Base-by-base conservation (phyloP, 2,329 filamentous ascomycete species). In the Alternaria gansuensis region DNA sequence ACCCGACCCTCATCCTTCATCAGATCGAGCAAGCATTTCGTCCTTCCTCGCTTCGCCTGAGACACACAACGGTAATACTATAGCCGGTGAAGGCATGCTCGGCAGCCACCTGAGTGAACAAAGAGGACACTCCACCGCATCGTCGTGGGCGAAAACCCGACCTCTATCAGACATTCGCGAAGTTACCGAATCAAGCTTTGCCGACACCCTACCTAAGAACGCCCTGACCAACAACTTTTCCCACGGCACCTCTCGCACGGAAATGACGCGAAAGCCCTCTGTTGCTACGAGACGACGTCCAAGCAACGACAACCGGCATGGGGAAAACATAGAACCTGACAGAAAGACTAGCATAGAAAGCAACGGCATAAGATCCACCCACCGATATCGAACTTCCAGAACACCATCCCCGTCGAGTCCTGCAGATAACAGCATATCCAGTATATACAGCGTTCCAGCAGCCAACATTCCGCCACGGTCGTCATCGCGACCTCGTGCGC, bases 161-260 rank as follows among this genome's bases (percentile, higher is more conserved):
- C 80, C 81, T 43, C 67, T 83, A 28, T 83, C 81, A 41, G 81
- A 83, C 62, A 83, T 83, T 56, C 78, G 81, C 60, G 81, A 83
- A 64, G 72, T 82, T 63, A 83, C 81, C 10, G 81, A 83, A 66
- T 80, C 81, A 28, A 82, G 80, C 61, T 65, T 83, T 23, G 76
- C 75, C 17, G 79, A 82, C 11, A 63, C 72, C 2, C 65, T 74
- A 55, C 72, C 73, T 21, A 68, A 65, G 46, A 73, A 70, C 34
- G 66, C 70, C 24, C 58, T 69, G 26, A 64, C 68, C 10, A 69
- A 72, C 10, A 61, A 55, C 37, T 46, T 71, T 7, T 56, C 54
- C 39, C 66, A 63, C n/a, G 72, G 65, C 44, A 57, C 62, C 13
- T 76, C 75, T 39, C 62, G 72, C 33, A 64, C 60, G 13, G 70